A percentile compares a stretch with the other conserved stretches of the same genome.
Evolutionary conservation across 306 rosid genomes (phyloP).

Genomic region (Malus orientalis): DNA sequence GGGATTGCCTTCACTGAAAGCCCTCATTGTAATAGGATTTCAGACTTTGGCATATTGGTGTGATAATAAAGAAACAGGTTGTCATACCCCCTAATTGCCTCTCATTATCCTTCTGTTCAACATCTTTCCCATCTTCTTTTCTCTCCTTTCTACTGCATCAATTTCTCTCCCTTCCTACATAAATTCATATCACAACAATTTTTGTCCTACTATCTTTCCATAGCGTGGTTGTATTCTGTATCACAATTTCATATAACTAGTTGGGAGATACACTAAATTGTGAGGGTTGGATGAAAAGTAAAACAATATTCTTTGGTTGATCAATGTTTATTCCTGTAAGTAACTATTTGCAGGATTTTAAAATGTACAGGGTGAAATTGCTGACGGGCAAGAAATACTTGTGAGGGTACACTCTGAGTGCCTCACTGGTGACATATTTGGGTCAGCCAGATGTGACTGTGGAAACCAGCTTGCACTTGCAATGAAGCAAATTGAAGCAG

Average conservation of each 20-base stretch:
- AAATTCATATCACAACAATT: not conserved
- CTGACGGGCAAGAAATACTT: conserved; percentile 78
- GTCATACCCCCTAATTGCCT: not conserved
- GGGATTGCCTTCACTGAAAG: not conserved
- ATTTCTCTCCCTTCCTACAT: not conserved
- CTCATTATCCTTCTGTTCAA: not conserved
- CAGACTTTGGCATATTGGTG: not conserved
- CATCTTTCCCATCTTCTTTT: not conserved
- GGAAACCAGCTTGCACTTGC: conserved; percentile 88
- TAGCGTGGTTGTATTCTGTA: not conserved
- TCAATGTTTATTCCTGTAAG: not conserved
- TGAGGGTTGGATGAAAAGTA: not conserved
- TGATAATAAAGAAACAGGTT: not conserved
- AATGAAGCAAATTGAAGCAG: conserved; percentile 92
- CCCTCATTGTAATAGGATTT: not conserved
- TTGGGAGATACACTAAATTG: not conserved
- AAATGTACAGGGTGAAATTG: conserved; percentile 72
- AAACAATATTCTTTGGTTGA: not conserved
- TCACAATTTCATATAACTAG: not conserved
- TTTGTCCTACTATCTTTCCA: not conserved
- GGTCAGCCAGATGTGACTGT: conserved; percentile 95
- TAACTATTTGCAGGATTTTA: not conserved
- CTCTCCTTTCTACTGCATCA: not conserved
- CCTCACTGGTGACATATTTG: conserved; percentile 95
- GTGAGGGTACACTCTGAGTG: conserved; percentile 98